phyloP scores from a whole-genome alignment of 176 grass and related monocot species.

The Typha latifolia region DNA sequence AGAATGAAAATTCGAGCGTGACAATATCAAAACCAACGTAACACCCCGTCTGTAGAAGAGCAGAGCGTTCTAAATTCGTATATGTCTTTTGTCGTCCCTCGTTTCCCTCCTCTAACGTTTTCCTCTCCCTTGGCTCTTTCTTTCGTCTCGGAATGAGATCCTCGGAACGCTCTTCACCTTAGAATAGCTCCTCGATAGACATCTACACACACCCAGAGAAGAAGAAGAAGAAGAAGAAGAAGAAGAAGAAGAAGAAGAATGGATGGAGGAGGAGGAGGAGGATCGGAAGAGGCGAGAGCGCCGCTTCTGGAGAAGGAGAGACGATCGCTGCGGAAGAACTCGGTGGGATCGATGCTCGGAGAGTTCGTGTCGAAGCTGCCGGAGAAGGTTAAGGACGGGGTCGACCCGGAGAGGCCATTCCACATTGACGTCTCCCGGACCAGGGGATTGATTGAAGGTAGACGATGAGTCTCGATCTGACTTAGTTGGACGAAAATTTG shows the following conservation, averaged over 20 bases:
- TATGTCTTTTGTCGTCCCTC: too few species aligned
- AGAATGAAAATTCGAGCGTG: too few species aligned
- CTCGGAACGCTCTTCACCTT: too few species aligned
- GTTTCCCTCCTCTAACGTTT: too few species aligned
- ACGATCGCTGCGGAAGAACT: constrained; percentile 30
- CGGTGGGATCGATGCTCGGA: constrained; percentile 50
- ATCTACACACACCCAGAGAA: too few species aligned
- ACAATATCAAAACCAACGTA: too few species aligned
- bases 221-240: background rate
- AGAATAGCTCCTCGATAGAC: too few species aligned
- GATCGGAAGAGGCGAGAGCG: constrained; percentile 22
- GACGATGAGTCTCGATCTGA: background rate
- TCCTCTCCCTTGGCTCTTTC: too few species aligned
- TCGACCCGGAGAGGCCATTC: constrained; percentile 54
- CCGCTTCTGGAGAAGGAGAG: constrained; percentile 30
- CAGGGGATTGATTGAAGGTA: constrained; percentile 55
- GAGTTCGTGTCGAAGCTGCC: constrained; percentile 68
- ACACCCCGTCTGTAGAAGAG: too few species aligned
- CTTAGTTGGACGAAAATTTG: background rate
- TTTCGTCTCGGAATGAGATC: too few species aligned
- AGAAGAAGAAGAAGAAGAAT: background rate
- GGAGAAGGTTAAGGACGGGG: constrained; percentile 57
- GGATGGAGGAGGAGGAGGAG: constrained; percentile 30
- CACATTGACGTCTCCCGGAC: constrained; percentile 63
- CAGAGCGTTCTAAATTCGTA: too few species aligned